Base-by-base conservation (phyloP, 441 rosid species). In the Geranium incanum region DNA sequence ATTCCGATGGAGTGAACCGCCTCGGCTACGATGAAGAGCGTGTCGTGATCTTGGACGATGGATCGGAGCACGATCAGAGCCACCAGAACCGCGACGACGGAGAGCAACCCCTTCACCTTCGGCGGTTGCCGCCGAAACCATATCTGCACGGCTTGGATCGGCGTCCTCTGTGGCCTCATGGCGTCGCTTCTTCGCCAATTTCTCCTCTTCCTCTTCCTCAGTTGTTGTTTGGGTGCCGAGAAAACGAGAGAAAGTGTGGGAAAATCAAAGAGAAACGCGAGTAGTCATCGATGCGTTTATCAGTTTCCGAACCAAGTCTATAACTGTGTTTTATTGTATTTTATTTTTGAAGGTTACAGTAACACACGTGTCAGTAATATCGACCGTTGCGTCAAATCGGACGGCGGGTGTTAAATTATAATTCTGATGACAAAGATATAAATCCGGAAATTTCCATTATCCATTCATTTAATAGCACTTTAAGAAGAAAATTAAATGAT, bases 1-100 rank as follows among this genome's bases (percentile, higher is more conserved):
- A 95, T 95, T 75, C 99, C 99, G n/a, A 90, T 81, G 16, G 97
- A 89, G 82, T 95, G 99, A 16, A 92, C 97, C 57, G 97, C 98
- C 87, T 95, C 98, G 0, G 99, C 94, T 21, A 97, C 99, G 12
- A 90, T 96, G 72, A 95, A 95, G 78, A 95, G 99, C 74, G 90
- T 95, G 74, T 95, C 97, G 73, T 92, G 99, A 74, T 92, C 98
- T 78, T 90, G 91, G 7, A 95, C 99, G 67, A 95, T 86, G 90
- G 80, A 89, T 68, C 99, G 85, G 80, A 95, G 97, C 13, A 95
- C 73, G 37, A 88, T 94, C 60, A 95, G 80, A 11, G 98, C 88
- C 4, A 89, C 86, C 99, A 95, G 89, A 71, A 97, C 99, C 39
- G 96, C 79, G 64, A 92, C 87, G 52, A 95, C 99, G 2, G 96